Evolutionary conservation across 306 rosid genomes (phyloP), one percentile per base, ranked within the genome.

Genomic region (Trichosanthes truncata): DNA sequence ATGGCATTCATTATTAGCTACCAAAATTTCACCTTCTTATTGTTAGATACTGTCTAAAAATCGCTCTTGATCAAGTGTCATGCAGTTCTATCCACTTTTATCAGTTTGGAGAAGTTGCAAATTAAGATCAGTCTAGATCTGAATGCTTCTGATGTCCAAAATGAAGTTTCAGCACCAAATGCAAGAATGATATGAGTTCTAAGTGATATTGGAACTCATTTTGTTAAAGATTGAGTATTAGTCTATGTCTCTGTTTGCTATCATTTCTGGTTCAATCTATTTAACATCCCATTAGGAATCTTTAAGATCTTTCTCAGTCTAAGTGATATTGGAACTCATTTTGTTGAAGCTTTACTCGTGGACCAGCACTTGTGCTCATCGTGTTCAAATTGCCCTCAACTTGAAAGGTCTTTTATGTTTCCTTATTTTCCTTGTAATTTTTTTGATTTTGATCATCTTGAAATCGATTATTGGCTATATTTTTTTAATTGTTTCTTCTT

Each of bases 21-120:
- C n/a, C n/a, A n/a, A n/a, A n/a, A n/a, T n/a, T n/a, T n/a, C n/a
- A n/a, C n/a, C n/a, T n/a, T n/a, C n/a, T n/a, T n/a, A n/a, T 13
- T n/a, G 52, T 5, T 40, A 35, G 73, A 66, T 18, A 49, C 21
- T 53, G 62, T 66, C 79, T 80, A 80, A 41, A n/a, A 81, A 33
- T 76, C 78, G 59, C 52, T 15, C 56, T 71, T 48, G 35, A 23
- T 69, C 41, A 14, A 23, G 76, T 72, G 36, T 35, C 61, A 53
- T 36, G 72, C 65, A 23, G 41, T 73, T 46, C 59, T 26, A 25
- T 73, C 59, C 59, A 73, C 57, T n/a, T 36, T 5, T 69, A 41
- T 41, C n/a, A 43, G 36, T 41, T 11, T n/a, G 76, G 53, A n/a
- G 29, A 69, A 69, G 76, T 69, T 69, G 53, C 29, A 0, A 69